These are phyloP conservation scores for Zizania latifolia DNA, from an alignment of 176 grass and related monocot species.

Conservation along the genomic window DNA sequence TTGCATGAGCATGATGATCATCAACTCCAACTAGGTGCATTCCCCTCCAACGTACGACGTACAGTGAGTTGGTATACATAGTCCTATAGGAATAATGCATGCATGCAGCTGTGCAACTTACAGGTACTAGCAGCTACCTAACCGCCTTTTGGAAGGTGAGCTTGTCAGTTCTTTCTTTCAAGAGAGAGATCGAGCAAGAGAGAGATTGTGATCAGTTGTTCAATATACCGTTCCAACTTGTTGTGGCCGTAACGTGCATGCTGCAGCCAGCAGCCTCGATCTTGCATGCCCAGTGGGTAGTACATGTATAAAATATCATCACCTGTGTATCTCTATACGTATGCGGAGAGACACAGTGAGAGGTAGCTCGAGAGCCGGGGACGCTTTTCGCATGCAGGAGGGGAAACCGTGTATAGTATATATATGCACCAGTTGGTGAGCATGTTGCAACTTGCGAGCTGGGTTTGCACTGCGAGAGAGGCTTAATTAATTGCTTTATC, in stretches of 20 bases:
- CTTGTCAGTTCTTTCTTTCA: no score
- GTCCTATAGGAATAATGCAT: neutral
- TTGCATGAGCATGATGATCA: neutral
- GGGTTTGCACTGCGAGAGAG: neutral
- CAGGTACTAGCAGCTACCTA: neutral
- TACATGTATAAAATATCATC: conserved; percentile 23
- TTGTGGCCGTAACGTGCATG: conserved; percentile 19
- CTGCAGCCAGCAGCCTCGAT: neutral
- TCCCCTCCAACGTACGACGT: neutral
- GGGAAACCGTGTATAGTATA: neutral
- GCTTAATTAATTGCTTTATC: neutral
- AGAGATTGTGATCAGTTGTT: neutral
- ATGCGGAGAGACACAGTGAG: neutral
- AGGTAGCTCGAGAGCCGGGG: neutral
- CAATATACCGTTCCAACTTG: conserved; percentile 8
- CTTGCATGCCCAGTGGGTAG: conserved; percentile 16
- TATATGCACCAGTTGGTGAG: neutral
- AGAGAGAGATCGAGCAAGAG: no score
- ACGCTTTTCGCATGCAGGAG: neutral
- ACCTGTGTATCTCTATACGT: neutral
- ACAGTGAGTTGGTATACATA: neutral
- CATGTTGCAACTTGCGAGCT: conserved; percentile 11
- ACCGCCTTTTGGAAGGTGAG: neutral
- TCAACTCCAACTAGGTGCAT: neutral
- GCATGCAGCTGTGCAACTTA: neutral